phyloP scores from a whole-genome alignment of 2,329 filamentous ascomycete genomes.

The Aspergillus sp. region DNA sequence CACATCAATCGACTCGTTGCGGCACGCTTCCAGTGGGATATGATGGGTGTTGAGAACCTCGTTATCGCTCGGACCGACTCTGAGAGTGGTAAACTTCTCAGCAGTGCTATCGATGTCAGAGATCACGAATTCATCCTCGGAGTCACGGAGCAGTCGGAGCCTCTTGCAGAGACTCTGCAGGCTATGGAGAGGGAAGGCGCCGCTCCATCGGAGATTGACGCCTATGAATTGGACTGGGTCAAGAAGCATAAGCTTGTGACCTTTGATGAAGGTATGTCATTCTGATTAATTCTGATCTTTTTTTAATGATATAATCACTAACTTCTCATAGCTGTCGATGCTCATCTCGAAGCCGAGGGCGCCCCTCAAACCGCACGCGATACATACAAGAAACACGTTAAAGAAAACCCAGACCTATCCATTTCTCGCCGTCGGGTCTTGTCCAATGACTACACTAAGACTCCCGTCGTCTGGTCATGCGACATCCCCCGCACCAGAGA shows the following conservation, averaged over 20 bases:
- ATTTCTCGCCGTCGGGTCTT: constrained; percentile 74
- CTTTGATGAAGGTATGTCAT: constrained; percentile 71
- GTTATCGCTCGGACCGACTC: constrained; percentile 95
- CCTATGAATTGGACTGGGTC: constrained; percentile 84
- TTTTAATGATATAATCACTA: constrained; percentile 4
- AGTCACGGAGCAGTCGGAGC: constrained; percentile 73
- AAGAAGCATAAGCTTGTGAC: constrained; percentile 80
- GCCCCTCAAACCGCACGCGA: constrained; percentile 64
- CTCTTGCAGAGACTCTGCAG: constrained; percentile 84
- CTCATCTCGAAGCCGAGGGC: constrained; percentile 68
- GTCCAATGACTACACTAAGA: constrained; percentile 65
- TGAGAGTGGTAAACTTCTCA: constrained; percentile 87
- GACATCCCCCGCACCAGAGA: constrained; percentile 91
- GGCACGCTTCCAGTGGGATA: constrained; percentile 94
- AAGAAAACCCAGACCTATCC: constrained; percentile 69
- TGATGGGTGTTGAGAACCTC: constrained; percentile 95
- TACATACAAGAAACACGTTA: constrained; percentile 64
- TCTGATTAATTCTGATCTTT: not conserved
- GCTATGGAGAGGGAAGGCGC: constrained; percentile 83
- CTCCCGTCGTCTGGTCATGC: constrained; percentile 79
- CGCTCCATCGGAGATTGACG: constrained; percentile 75
- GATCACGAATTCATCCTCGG: constrained; percentile 98
- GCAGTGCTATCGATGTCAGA: constrained; percentile 85
- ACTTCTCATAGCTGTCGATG: constrained; percentile 61
- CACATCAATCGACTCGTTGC: constrained; percentile 95